A percentile compares a stretch with the other conserved stretches of the same genome.
These are phyloP conservation scores for Cucumis cinereus DNA, from an alignment of 306 rosid species.

Conservation along the genomic window DNA sequence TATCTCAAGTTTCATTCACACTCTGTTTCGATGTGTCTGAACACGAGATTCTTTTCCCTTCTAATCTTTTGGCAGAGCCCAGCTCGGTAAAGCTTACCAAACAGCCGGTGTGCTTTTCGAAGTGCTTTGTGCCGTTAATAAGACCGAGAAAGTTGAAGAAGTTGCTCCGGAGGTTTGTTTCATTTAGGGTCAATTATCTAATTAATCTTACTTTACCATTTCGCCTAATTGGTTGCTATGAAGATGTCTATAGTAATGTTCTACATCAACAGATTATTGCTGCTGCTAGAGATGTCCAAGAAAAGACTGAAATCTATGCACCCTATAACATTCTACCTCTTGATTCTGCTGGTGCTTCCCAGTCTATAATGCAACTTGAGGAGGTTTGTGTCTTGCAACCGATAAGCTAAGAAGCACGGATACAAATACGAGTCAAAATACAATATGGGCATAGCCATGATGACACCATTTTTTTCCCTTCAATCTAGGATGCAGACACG, in stretches of 20 bases:
- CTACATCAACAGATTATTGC: constrained; percentile 64
- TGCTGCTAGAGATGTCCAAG: constrained; percentile 97
- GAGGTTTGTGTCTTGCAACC: constrained; percentile 38
- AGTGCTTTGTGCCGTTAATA: constrained; percentile 94
- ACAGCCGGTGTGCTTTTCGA: constrained; percentile 92
- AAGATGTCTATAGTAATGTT: background rate
- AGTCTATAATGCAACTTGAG: constrained; percentile 89
- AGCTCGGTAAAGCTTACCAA: constrained; percentile 88
- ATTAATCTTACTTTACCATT: background rate
- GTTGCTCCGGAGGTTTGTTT: constrained; percentile 92
- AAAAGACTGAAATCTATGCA: constrained; percentile 78
- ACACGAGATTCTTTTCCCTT: background rate
- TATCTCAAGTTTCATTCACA: background rate
- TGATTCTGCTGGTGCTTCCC: constrained; percentile 96
- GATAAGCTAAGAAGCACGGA: background rate
- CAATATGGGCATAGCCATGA: no score
- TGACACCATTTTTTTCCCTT: no score
- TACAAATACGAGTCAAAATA: no score
- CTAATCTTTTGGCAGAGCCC: constrained; percentile 50
- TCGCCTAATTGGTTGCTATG: background rate
- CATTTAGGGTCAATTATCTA: background rate
- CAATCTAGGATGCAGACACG: no score
- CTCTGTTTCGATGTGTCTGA: background rate
- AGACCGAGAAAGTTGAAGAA: constrained; percentile 94
- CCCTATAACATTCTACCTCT: constrained; percentile 92